Base-by-base conservation (phyloP, 768 basidiomycete species). In the Trametes villosa region DNA sequence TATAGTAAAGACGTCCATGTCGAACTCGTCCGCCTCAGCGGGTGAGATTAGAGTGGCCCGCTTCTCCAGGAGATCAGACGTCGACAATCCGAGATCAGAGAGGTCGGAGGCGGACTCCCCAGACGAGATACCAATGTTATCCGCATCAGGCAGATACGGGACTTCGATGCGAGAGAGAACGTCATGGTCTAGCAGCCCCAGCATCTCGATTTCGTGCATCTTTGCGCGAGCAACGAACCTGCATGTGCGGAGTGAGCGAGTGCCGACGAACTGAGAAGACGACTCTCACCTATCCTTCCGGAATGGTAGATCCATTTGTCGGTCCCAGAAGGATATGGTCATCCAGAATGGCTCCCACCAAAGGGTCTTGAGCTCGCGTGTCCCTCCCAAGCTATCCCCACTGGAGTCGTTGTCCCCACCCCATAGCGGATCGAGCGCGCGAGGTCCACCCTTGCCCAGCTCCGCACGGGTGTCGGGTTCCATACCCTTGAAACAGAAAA, bases 201-300 rank as follows among this genome's bases (percentile, higher is more conserved):
- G 83, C 91, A 93, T 96, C 69, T 97, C 91, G 38, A 97, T 94
- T 70, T 96, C 92, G 68, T 94, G 92, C 94, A 97, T 96, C 76
- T 93, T 92, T n/a, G 92, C 94, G 30, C 96, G 86, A 6, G 94
- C 89, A 26, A 98, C 80, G 71, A 98, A 98, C 61, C 96, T 95
- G 65, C 38, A 58, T 30, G n/a, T 26, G 24, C 29, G 34, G 30
- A n/a, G 42, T 60, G 27, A 34, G 62, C 27, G 36, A 49, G 46
- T 22, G 22, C 13, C 33, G 15, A 48, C 3, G 9, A 2, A 3
- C 4, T 18, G 11, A 0, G 49, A 12, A 34, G 0, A 27, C 24
- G 9, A 2, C 3, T n/a, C 73, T 44, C 57, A 91, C 91, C 92
- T 83, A 72, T 93, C 92, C 65, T 78, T 75, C 49, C 92, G 80